Evolutionary conservation across 371 early-diverging fungal species (phyloP).

Genomic region (Apophysomyces trapeziformis): DNA sequence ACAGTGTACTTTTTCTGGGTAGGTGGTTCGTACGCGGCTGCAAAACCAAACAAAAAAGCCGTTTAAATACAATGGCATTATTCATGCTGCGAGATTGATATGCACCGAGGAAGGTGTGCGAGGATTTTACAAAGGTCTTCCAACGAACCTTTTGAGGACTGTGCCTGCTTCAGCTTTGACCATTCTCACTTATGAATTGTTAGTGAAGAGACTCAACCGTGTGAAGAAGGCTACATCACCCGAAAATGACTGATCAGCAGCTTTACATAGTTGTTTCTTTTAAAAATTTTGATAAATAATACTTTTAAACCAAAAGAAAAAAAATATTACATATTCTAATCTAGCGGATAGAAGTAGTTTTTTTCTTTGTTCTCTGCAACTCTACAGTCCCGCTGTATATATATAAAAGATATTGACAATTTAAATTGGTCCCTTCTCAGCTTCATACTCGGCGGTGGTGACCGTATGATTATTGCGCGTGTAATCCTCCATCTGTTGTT

Average conservation of each 20-base stretch:
- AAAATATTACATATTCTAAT: neutral
- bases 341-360: neutral
- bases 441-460: slow-evolving; percentile 17
- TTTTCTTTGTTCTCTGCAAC: neutral
- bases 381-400: slow-evolving; percentile 10
- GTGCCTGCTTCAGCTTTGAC: slow-evolving; percentile 91
- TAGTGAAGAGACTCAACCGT: slow-evolving; percentile 42
- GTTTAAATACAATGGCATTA: slow-evolving; percentile 77
- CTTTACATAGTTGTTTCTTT: neutral
- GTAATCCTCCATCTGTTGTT: slow-evolving; percentile 17
- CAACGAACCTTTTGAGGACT: slow-evolving; percentile 86
- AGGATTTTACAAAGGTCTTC: slow-evolving; percentile 90
- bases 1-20: slow-evolving; percentile 1
- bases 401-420: neutral
- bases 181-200: slow-evolving; percentile 83
- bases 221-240: slow-evolving; percentile 20
- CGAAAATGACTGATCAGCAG: neutral
- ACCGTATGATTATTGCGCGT: slow-evolving; percentile 2
- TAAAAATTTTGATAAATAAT: neutral
- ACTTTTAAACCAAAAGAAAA: neutral
- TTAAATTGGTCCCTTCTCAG: slow-evolving; percentile 14
- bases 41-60: slow-evolving; percentile 82
- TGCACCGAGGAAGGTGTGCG: slow-evolving; percentile 77
- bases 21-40: slow-evolving; percentile 86
- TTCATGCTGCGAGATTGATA: slow-evolving; percentile 76